Evolutionary conservation across 2,329 filamentous ascomycete genomes (phyloP).

Genomic region (Teratosphaeria zuluensis): DNA sequence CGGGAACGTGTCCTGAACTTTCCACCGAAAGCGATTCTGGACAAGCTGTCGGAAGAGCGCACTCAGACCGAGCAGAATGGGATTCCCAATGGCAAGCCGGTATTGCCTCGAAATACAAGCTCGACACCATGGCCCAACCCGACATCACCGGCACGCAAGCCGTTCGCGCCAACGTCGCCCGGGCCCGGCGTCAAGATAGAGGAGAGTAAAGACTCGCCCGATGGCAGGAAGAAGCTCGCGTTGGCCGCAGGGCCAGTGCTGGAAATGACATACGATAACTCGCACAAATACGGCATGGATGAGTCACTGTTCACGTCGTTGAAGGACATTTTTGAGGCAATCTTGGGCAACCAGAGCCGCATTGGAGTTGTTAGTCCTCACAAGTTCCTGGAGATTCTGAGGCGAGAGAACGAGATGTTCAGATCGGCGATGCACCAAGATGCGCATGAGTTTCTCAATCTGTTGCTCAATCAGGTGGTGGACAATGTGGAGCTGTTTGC

Average conservation of each 20-base stretch:
- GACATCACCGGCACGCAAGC: constrained; percentile 34
- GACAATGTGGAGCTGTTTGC: constrained; percentile 87
- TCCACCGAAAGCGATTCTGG: constrained; percentile 60
- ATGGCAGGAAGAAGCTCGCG: constrained; percentile 96
- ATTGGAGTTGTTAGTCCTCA: constrained; percentile 88
- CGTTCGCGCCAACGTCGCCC: constrained; percentile 44
- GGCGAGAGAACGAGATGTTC: constrained; percentile 94
- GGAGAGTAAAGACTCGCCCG: constrained; percentile 87
- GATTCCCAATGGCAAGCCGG: constrained; percentile 14
- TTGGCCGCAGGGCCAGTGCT: constrained; percentile 79
- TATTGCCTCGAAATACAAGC: constrained; percentile 27
- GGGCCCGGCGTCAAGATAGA: constrained; percentile 60
- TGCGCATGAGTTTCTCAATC: constrained; percentile 91
- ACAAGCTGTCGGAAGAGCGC: constrained; percentile 42
- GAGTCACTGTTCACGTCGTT: constrained; percentile 90
- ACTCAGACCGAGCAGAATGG: background rate
- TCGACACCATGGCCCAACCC: constrained; percentile 27
- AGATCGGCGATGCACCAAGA: constrained; percentile 96
- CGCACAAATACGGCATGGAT: constrained; percentile 76
- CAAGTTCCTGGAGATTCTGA: constrained; percentile 86
- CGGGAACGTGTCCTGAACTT: constrained; percentile 91
- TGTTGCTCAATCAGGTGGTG: constrained; percentile 92
- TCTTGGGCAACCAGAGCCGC: constrained; percentile 70
- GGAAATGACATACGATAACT: constrained; percentile 73
- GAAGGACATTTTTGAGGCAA: constrained; percentile 89